These are phyloP conservation scores for Paramecium biaurelia DNA, from an alignment of 73 alveolate species.

Conservation along the genomic window DNA sequence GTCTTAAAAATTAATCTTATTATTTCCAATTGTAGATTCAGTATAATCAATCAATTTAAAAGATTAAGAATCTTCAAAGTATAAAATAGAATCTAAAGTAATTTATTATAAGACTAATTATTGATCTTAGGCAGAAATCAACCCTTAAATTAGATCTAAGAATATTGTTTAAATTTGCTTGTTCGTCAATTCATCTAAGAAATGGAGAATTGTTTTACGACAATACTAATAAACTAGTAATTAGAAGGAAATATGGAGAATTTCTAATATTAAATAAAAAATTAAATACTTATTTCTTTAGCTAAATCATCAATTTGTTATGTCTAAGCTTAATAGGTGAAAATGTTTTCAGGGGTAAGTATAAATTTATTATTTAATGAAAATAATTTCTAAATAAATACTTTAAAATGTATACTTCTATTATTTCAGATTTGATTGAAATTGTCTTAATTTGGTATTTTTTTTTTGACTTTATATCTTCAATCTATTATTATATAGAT, in stretches of 20 bases:
- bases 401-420: background rate
- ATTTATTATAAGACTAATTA: background rate
- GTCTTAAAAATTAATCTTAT: background rate
- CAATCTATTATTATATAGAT: background rate
- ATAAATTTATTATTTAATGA: background rate
- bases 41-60: background rate
- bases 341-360: background rate
- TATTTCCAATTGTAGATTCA: background rate
- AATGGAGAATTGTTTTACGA: background rate
- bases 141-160: slow-evolving; percentile 1
- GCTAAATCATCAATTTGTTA: background rate
- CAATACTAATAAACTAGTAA: background rate
- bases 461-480: background rate
- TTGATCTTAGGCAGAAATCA: background rate
- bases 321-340: background rate
- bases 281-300: background rate
- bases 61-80: background rate
- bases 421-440: background rate
- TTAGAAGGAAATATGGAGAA: background rate
- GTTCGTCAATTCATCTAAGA: slow-evolving; percentile 7
- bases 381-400: background rate
- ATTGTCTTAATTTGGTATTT: background rate
- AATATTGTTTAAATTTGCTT: background rate
- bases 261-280: background rate
- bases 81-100: background rate